Base-by-base conservation (phyloP, 768 basidiomycete species). In the Phlegmacium glaucopus region DNA sequence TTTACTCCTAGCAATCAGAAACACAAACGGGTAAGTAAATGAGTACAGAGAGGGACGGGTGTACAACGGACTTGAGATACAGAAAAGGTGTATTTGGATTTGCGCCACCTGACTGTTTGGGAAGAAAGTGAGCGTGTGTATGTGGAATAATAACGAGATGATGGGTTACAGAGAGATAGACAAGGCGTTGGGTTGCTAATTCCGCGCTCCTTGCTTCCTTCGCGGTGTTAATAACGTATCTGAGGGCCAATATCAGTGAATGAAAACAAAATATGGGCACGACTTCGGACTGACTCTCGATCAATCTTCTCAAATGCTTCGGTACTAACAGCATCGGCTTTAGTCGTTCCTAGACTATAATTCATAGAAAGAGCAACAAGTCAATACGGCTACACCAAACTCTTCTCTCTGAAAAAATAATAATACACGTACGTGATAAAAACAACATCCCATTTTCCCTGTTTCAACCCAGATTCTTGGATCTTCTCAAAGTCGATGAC, bases 271-370 rank as follows among this genome's bases (percentile, higher is more conserved):
- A 22, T 22, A 22, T 5, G 22, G 3, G 27, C 28, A 26, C 13
- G 15, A 27, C 4, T 47, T 9, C 4, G 35, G 27, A 69, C 79
- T 50, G 53, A 89, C 82, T 87, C 82, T 63, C 83, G 70, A 56
- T 90, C 90, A 47, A 91, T 88, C 69, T 79, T 86, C 59, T 84
- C 82, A 52, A 89, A 91, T 8, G 75, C 75, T 29, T 74, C 78
- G 1, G 76, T 77, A 52, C 83, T 77, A 3, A 87, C 87, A 0
- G 87, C 88, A 12, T 27, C 49, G 12, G 73, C 77, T 18, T 66
- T 72, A 10, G 80, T 82, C 15, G 88, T 90, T 7, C 88, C 90
- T 8, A 91, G 63, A 2, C 81, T 82, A 49, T 5, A 16, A 25
- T n/a, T n/a, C n/a, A n/a, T n/a, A n/a, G n/a, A n/a, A n/a, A n/a